Conservation (phyloP, 2,329 filamentous ascomycete species). For the Teratosphaeria epicoccoides region DNA sequence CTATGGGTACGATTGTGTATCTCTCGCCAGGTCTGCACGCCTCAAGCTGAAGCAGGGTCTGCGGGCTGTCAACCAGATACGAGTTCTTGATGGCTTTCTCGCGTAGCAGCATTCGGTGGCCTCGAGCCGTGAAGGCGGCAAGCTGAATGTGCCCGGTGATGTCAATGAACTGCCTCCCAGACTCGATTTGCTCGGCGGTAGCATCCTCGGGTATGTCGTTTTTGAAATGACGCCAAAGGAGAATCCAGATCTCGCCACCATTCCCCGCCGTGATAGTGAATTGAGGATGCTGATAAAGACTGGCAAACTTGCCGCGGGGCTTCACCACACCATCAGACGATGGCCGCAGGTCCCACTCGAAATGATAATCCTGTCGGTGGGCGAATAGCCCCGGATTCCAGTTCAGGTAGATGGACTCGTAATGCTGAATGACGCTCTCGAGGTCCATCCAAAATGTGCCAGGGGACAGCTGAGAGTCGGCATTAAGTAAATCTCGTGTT, state of each 20-base stretch:
- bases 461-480: conserved; percentile 36
- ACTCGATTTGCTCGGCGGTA: conserved; percentile 26
- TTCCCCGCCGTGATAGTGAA: conserved; percentile 44
- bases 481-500: conserved; percentile 27
- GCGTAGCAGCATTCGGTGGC: conserved; percentile 61
- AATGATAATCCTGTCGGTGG: conserved; percentile 78
- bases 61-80: conserved; percentile 79
- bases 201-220: conserved; percentile 18
- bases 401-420: conserved; percentile 92
- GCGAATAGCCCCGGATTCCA: conserved; percentile 86
- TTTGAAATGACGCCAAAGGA: conserved; percentile 73
- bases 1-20: conserved; percentile 60
- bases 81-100: conserved; percentile 61
- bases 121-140: conserved; percentile 63
- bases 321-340: conserved; percentile 20
- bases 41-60: conserved; percentile 71
- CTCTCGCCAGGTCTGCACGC: conserved; percentile 43
- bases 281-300: conserved; percentile 56
- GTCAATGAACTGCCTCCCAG: conserved; percentile 32
- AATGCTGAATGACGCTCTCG: conserved; percentile 79
- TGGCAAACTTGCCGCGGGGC: conserved; percentile 55
- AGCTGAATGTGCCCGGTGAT: conserved; percentile 73
- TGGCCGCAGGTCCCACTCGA: conserved; percentile 60
- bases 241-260: conserved; percentile 63
- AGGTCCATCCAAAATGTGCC: conserved; percentile 93